These are phyloP conservation scores for Gentiana straminea DNA, from an alignment of 257 asterid species.

Conservation along the genomic window DNA sequence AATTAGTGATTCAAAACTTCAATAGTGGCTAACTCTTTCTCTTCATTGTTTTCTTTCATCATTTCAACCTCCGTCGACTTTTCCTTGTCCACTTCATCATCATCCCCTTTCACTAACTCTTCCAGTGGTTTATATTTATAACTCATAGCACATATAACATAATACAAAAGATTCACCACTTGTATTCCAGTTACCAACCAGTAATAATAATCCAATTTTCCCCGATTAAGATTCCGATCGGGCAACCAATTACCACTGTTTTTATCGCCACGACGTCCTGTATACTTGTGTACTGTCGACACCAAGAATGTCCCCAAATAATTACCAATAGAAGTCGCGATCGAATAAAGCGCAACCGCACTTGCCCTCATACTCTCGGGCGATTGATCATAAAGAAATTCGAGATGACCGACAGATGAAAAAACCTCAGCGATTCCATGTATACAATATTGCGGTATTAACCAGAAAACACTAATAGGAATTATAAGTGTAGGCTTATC, in stretches of 20 bases:
- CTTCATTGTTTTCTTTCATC: background rate
- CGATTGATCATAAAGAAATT: slow-evolving; percentile 67
- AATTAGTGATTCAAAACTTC: background rate
- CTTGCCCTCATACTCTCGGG: slow-evolving; percentile 91
- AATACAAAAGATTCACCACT: slow-evolving; percentile 45
- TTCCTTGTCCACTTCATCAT: slow-evolving; percentile 22
- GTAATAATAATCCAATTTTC: slow-evolving; percentile 52
- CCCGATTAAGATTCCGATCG: slow-evolving; percentile 54
- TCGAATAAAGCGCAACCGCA: slow-evolving; percentile 55
- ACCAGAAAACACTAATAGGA: slow-evolving; percentile 65
- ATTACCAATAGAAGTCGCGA: slow-evolving; percentile 47
- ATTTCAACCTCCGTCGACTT: slow-evolving; percentile 8
- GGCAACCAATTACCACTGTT: slow-evolving; percentile 50
- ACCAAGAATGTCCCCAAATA: slow-evolving; percentile 51
- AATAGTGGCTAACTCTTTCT: background rate
- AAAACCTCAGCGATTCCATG: slow-evolving; percentile 70
- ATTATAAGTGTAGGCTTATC: slow-evolving; percentile 43
- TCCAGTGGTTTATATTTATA: slow-evolving; percentile 50
- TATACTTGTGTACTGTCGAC: slow-evolving; percentile 42
- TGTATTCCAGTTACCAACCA: slow-evolving; percentile 62
- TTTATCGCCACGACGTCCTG: slow-evolving; percentile 9
- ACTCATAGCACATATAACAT: slow-evolving; percentile 43
- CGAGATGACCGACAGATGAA: slow-evolving; percentile 56
- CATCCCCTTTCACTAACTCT: slow-evolving; percentile 13
- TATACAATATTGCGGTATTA: slow-evolving; percentile 58